Evolutionary conservation across 1,139 yeast species (phyloP), one percentile per base, ranked within the genome.

Genomic region (Geotrichum siamense): DNA sequence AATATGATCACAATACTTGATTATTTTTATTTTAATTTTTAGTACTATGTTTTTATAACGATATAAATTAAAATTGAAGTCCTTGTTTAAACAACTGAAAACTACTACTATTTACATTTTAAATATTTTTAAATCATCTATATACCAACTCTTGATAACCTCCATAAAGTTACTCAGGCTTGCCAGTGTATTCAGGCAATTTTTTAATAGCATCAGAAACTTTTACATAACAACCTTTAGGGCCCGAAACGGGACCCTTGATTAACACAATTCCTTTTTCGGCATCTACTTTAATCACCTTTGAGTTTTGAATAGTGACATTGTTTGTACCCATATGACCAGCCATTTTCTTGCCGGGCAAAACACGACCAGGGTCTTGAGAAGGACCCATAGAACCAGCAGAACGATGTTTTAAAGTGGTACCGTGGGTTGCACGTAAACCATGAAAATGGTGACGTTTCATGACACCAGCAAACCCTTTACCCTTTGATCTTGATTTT

Each of bases 381-480:
- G 85, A 82, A 67, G 84, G 83, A 74, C 99, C 99, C 61, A 82
- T 87, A 36, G 96, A 89, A 74, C 99, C 99, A 55, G 94, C 95
- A 44, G 89, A 81, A 74, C 99, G 82, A 64, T 91, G 97, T 29
- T 94, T 83, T 48, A 76, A 71, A 27, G 98, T 86, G 35, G 85
- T 91, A 82, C 99, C 99, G 65, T 91, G 99, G 1, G 96, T 74
- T 5, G 97, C 97, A 41, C 78, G 76, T 63, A 85, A 77, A 71
- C 98, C 98, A 43, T 70, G 71, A 68, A 91, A 91, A n/a, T 86
- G 84, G 71, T 83, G 83, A 68, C 96, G 79, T 64, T 91, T 91
- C 96, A 91, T 91, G 17, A 91, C 98, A 77, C 99, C 99, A 17
- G 91, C 87, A 63, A 86, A 86, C 13, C 99, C 99, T 67, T 93